These are phyloP conservation scores for Camellia oleifera DNA, from an alignment of 179 eudicot species.

Conservation along the genomic window DNA sequence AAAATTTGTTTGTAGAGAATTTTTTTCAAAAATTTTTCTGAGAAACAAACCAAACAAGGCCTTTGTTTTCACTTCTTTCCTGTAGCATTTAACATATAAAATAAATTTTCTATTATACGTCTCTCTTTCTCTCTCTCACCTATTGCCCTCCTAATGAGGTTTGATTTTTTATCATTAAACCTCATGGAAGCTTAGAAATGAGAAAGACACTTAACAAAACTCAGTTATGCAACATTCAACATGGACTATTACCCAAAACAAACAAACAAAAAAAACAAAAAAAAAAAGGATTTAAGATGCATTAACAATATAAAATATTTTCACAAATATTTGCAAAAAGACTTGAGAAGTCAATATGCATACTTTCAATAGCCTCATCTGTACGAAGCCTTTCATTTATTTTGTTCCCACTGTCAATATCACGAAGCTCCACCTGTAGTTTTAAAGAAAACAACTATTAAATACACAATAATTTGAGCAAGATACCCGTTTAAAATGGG, in stretches of 20 bases:
- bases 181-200: conserved; percentile 5
- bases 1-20: no score
- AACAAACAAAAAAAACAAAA: not conserved
- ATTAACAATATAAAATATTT: not conserved
- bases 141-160: not conserved
- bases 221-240: not conserved
- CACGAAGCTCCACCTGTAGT: conserved; percentile 93
- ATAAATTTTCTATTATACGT: no score
- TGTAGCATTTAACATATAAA: not conserved
- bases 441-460: not conserved
- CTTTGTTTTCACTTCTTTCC: not conserved
- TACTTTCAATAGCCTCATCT: conserved; percentile 88
- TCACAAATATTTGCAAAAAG: not conserved
- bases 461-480: not conserved
- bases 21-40: no score
- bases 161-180: not conserved
- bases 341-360: conserved; percentile 14
- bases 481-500: not conserved
- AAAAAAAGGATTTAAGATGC: not conserved
- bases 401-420: conserved; percentile 85
- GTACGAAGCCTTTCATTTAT: conserved; percentile 87
- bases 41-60: no score
- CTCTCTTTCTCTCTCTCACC: no score
- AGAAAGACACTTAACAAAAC: not conserved
- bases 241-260: not conserved